phyloP scores from a whole-genome alignment of 1,139 yeast species.

The Torulaspora pretoriensis region DNA sequence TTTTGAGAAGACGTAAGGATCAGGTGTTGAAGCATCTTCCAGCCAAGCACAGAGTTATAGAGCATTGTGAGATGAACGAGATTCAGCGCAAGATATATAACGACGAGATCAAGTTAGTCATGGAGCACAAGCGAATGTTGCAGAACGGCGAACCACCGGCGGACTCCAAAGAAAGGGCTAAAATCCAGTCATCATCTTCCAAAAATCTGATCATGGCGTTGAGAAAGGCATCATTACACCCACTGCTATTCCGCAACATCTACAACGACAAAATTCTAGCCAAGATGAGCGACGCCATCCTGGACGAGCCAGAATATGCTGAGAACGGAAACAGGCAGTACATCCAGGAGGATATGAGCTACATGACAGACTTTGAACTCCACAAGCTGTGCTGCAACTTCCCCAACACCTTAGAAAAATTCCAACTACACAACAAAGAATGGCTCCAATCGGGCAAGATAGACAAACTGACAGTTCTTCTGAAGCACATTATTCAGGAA shows the following conservation, averaged over 20 bases:
- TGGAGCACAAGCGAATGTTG: conserved; percentile 47
- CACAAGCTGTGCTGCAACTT: conserved; percentile 69
- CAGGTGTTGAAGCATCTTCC: conserved; percentile 91
- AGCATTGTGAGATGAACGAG: conserved; percentile 58
- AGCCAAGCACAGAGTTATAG: conserved; percentile 59
- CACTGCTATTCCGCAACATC: conserved; percentile 58
- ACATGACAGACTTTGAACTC: conserved; percentile 91
- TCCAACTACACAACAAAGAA: conserved; percentile 49
- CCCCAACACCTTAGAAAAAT: conserved; percentile 58
- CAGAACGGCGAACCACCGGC: conserved; percentile 40
- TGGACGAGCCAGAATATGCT: conserved; percentile 73
- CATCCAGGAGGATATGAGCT: conserved; percentile 89
- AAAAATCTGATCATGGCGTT: conserved; percentile 62
- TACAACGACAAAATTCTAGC: conserved; percentile 53
- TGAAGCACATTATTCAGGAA: conserved; percentile 53
- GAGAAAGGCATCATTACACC: conserved; percentile 74
- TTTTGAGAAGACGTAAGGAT: conserved; percentile 82
- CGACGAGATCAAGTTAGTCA: conserved; percentile 49
- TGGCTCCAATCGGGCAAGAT: conserved; percentile 82
- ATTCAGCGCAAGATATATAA: conserved; percentile 60
- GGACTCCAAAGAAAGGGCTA: conserved; percentile 31
- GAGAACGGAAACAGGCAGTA: conserved; percentile 66
- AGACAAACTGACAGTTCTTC: conserved; percentile 49
- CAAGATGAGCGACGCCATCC: conserved; percentile 71
- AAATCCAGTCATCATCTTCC: conserved; percentile 41